Evolutionary conservation across 352 stramenopile genomes (phyloP), one percentile per base, ranked within the genome.

Genomic region (Phytophthora niederhauseri): DNA sequence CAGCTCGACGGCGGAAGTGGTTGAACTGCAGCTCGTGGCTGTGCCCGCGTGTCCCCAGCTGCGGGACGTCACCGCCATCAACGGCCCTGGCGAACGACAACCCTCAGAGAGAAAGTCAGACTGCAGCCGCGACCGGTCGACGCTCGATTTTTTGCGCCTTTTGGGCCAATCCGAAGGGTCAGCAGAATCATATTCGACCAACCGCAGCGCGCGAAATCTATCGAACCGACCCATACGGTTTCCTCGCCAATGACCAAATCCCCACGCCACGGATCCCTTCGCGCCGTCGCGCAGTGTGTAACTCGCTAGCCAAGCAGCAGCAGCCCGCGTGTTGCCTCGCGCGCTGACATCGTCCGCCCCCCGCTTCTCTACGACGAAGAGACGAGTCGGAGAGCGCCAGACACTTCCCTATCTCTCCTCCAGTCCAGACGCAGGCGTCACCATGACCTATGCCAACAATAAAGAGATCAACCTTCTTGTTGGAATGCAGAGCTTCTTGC

Each of bases 91-190:
- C 34, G 17, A 41, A 41, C 34, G 34, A 41, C 34, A 15, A 41
- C 12, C 12, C 12, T 12, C 9, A 41, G 34, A 41, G 34, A 41
- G 11, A 41, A 56, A 56, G 57, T 64, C 57, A 64, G 57, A 48
- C 15, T 6, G 9, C 38, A n/a, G 24, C 3, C 30, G 15, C 60
- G 50, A 66, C 49, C 14, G 14, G 60, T 54, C 61, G 51, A 61
- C 41, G 63, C 17, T 64, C 63, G 63, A 64, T 59, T 70, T 64
- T 64, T 51, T 45, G 41, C 54, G 62, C 43, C 62, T 57, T 69
- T 71, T 66, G 15, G 5, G 22, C 67, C 67, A 70, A 70, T 70
- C 54, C 24, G 24, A 66, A 74, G 49, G 15, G 59, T 20, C 22
- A 43, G 15, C 1, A 19, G 48, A 48, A 20, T 53, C 26, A 54